Evolutionary conservation across 2,329 filamentous ascomycete species (phyloP), one percentile per base, ranked within the genome.

Genomic region (Zasmidium cellare): DNA sequence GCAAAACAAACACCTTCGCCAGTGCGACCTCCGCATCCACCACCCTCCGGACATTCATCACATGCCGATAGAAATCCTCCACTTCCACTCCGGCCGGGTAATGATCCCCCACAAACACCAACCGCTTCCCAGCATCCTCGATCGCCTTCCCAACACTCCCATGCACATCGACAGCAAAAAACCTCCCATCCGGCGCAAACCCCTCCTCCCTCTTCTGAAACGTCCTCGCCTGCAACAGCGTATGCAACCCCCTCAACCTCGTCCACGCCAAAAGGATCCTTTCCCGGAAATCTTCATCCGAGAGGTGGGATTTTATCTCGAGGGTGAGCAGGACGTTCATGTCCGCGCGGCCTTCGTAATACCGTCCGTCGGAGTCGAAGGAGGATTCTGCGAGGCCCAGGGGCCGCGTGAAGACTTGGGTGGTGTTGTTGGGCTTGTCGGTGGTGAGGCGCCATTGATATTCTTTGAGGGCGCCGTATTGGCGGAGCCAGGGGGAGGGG

Each of bases 291-390:
- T 72, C 63, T 9, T 47, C 56, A n/a, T 59, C 58, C 6, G 65
- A 58, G 3, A 78, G 65, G 0, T 44, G 61, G 38, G 73, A 71
- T n/a, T 64, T 62, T 25, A 76, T 63, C 12, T 74, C 71, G 16
- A 78, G 53, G 1, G 72, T 72, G 9, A 79, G 65, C 2, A 72
- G 64, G 2, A 69, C 68, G 16, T 73, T 77, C 59, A 80, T 72
- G 54, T 80, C 78, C 19, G 78, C 78, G 53, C 77, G 69, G 5
- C 78, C 78, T 55, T 77, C 76, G 51, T 70, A 77, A 49, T 76
- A 71, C 5, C 68, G 61, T 2, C 78, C 78, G 65, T 80, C 78
- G 0, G 65, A 63, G 57, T 80, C 77, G 66, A 80, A 80, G 11
- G 71, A 72, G 1, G 67, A 72, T 56, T 80, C 78, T 0, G 79